A percentile compares a stretch with the other conserved stretches of the same genome.
These are phyloP conservation scores for Persicaria tinctoria DNA, from an alignment of 148 eudicot genomes.

Conservation along the genomic window DNA sequence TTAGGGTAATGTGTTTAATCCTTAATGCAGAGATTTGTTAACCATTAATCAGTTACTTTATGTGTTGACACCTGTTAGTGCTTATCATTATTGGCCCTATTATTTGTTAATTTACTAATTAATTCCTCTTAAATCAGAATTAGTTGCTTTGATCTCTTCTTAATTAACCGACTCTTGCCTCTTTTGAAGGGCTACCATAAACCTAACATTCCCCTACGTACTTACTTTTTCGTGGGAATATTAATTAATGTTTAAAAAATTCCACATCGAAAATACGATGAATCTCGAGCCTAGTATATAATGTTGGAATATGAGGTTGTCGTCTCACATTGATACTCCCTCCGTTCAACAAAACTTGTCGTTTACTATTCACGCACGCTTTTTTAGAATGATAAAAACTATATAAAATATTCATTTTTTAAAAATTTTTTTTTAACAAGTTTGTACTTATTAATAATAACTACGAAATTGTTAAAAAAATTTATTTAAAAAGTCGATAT, in stretches of 20 bases:
- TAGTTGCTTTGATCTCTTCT: background rate
- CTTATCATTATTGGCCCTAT: background rate
- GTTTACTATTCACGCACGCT: no score
- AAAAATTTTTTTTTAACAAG: no score
- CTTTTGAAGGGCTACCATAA: background rate
- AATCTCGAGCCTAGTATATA: no score
- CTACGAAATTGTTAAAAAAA: no score
- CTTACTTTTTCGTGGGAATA: background rate
- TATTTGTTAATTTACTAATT: background rate
- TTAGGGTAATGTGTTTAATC: background rate
- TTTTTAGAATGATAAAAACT: no score
- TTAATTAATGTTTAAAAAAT: background rate
- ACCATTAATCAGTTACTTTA: background rate
- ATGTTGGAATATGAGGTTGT: no score
- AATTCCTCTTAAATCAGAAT: background rate
- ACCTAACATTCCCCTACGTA: slow-evolving; percentile 2
- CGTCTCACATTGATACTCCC: no score
- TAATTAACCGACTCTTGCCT: slow-evolving; percentile 6
- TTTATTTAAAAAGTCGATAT: no score
- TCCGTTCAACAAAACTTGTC: no score
- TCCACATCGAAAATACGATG: background rate
- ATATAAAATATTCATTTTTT: no score
- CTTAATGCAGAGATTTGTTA: background rate
- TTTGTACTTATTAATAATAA: no score
- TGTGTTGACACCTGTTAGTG: slow-evolving; percentile 7